Evolutionary conservation across 2,329 filamentous ascomycete species (phyloP), one percentile per base, ranked within the genome.

Genomic region (Colletotrichum tofieldiae): DNA sequence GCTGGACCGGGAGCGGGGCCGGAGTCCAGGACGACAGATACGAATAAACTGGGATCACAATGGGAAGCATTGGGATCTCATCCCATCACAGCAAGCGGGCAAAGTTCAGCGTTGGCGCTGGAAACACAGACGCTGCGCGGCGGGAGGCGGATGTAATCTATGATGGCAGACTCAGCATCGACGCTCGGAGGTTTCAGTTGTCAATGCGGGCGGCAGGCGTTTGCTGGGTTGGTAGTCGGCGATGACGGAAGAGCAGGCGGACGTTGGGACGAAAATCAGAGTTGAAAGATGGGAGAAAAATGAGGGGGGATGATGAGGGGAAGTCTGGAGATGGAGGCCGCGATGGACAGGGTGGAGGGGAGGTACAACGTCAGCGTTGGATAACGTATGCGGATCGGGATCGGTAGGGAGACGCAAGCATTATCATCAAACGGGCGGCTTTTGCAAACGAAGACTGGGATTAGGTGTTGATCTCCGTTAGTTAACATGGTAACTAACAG

Each of bases 121-220:
- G 23, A 16, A n/a, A 18, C 23, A 64, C 49, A 52, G 61, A 64
- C 47, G 37, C 39, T 51, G 32, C 45, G 26, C 26, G 29, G 58
- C 41, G 41, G 49, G 20, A 64, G 32, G 58, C 39, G 59, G 59
- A 51, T 61, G 37, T 29, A 14, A 47, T 55, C 18, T 39, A 55
- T 63, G 58, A 63, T 41, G 8, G 51, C 56, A 20, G 66, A 26
- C 26, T 43, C 49, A 51, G 64, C 51, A 65, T 58, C 60, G 66
- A 59, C 51, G 66, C 66, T 68, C 51, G 51, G 60, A 58, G 47
- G 61, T 35, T 65, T 65, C 49, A 18, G 62, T 39, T 41, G 61
- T 12, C 26, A 69, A 52, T 58, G 61, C 32, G 29, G 20, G 60
- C 60, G 37, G 35, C 51, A 64, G 43, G 51, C 45, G 52, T 43